Base-by-base conservation (phyloP, 2,329 filamentous ascomycete genomes). In the Ophiocordyceps unilateralis region DNA sequence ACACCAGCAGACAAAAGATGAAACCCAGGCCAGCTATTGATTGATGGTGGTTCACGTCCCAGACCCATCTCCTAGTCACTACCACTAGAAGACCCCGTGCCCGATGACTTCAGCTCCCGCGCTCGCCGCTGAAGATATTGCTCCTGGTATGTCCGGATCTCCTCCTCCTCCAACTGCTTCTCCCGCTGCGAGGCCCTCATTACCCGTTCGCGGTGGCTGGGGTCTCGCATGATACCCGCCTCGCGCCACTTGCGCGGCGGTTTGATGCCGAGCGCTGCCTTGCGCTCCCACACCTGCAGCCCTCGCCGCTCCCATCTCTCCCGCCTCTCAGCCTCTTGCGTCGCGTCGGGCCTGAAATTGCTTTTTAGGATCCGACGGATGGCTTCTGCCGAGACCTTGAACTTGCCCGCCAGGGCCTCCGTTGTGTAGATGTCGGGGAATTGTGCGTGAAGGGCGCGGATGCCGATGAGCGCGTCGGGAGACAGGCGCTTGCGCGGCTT, bases 391-490 rank as follows among this genome's bases (percentile, higher is more conserved):
- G 86, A 87, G n/a, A 95, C 69, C 58, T 87, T 70, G 61, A 96
- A 98, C 51, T 86, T 76, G 1, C 77, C 56, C 1, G 89, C 76
- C 14, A 96, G 75, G 28, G 76, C 70, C 15, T 70, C 61, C 1
- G 83, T 93, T 4, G 81, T 83, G 64, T 87, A 95, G 45, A 72
- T 69, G 2, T 81, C 71, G 0, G 89, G 86, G 48, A 86, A 81
- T 51, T 86, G 78, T 22, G 72, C 66, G 58, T 95, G 77, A 28
- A 98, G 68, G 19, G 83, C 80, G 37, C 87, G 78, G 51, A 98
- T 93, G 37, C 87, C 88, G n/a, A 83, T 80, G 26, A 95, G 68
- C 1, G 88, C 86, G 59, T 96, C 89, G 0, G 91, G 91, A 0
- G 91, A 96, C 10, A 98, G 71, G 45, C 80, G 80, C 61, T 93